Percentiles rank a stretch among this genome's conserved stretches.
Conservation (phyloP, 31 red algal genomes). For the Asparagopsis taxiformis region DNA sequence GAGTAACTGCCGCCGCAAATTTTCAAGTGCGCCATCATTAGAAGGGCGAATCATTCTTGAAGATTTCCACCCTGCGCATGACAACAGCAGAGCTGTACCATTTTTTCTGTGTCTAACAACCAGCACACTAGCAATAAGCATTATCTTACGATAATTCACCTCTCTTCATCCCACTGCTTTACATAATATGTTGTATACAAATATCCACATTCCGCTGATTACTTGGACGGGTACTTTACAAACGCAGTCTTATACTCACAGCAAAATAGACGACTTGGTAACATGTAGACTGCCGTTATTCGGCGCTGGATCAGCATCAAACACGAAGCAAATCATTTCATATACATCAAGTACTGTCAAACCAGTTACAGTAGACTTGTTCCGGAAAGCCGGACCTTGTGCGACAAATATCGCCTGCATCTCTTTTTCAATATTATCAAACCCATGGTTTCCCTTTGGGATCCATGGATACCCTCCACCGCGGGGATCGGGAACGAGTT, state of each 20-base stretch:
- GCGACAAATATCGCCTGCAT: slow-evolving; percentile 86
- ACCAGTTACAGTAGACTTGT: slow-evolving; percentile 27
- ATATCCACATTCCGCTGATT: no score
- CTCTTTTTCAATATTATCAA: slow-evolving; percentile 58
- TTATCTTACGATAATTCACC: no score
- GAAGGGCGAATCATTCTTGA: no score
- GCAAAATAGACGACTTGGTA: slow-evolving; percentile 9
- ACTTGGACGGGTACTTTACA: no score
- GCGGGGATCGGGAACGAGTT: slow-evolving; percentile 33
- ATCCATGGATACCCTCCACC: neutral
- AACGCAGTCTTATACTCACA: neutral
- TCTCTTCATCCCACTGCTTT: no score
- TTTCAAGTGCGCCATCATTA: no score
- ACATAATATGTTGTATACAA: no score
- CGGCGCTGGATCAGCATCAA: slow-evolving; percentile 31
- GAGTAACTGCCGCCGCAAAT: no score
- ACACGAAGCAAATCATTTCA: slow-evolving; percentile 46
- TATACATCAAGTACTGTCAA: slow-evolving; percentile 63
- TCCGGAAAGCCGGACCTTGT: slow-evolving; percentile 58
- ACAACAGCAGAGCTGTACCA: no score
- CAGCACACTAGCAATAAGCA: no score
- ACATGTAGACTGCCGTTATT: slow-evolving; percentile 59
- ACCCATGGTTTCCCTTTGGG: slow-evolving; percentile 63
- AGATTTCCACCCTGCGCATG: no score
- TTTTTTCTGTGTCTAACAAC: no score